These are phyloP conservation scores for Eleusine indica DNA, from an alignment of 176 grass and related monocot species.

Conservation along the genomic window DNA sequence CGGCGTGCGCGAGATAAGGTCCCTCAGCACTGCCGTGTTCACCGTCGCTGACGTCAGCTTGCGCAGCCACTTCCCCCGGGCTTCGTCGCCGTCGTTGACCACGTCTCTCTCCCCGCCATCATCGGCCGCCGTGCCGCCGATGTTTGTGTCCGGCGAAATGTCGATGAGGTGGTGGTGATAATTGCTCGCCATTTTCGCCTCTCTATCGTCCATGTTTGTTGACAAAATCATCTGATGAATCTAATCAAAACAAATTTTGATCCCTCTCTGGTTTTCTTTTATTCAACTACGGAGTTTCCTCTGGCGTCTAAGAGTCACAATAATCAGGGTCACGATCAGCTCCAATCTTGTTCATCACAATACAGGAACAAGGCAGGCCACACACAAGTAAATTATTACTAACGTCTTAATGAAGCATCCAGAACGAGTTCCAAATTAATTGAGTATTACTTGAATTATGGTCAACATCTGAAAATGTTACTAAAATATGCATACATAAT, in stretches of 20 bases:
- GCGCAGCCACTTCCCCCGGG: constrained; percentile 36
- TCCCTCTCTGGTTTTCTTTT: neutral
- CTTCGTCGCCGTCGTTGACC: neutral
- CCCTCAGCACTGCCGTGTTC: constrained; percentile 41
- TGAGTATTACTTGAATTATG: neutral
- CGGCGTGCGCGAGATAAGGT: constrained; percentile 55
- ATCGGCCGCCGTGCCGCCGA: neutral
- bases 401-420: neutral
- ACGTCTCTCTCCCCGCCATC: neutral
- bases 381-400: neutral
- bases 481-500: neutral
- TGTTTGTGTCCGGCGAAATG: constrained; percentile 11
- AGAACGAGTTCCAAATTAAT: neutral
- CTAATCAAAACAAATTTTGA: neutral
- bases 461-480: neutral
- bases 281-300: neutral
- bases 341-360: neutral
- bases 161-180: constrained; percentile 42
- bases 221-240: neutral
- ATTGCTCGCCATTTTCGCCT: neutral
- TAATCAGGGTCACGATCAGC: neutral
- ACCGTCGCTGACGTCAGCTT: constrained; percentile 54
- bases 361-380: neutral
- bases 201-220: neutral
- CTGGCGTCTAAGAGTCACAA: neutral